Base-by-base conservation (phyloP, 108 stramenopile genomes). In the Poteriospumella lacustris region DNA sequence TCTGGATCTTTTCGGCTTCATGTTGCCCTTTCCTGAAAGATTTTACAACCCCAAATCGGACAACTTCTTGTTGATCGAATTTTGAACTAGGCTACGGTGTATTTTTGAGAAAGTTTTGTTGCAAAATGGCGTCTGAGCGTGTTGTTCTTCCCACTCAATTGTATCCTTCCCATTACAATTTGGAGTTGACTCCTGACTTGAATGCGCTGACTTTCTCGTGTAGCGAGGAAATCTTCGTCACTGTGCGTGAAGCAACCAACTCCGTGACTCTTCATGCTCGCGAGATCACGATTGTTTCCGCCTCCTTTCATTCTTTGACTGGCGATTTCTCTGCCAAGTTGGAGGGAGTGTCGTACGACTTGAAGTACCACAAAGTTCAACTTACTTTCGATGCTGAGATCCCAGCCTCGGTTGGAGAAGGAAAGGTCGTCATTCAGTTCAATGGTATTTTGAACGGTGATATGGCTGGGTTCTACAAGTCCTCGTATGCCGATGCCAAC, bases 401-500 rank as follows among this genome's bases (percentile, higher is more conserved):
- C 5, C 77, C 81, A 12, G 81, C 94, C 42, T 80, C 38, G 0
- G 75, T 58, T 31, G 87, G 85, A 24, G 39, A 58, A 29, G 83
- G 68, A 34, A 56, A 68, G 12, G 76, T 97, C 47, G 81, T 72
- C 19, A 89, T 97, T 58, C 64, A 78, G 29, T 95, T 88, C 85
- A 78, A 64, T 43, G 95, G 95, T 38, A 85, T 83, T 70, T 80
- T 96, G 76, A 95, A 95, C 84, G 92, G 94, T 79, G 90, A 93
- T 87, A 95, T 96, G 92, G 91, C 92, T 1, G 95, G 97, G 24
- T 94, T 97, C 76, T 97, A 97, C 86, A 87, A 94, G 5, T 87
- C 85, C 1, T 76, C 77, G 26, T 96, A 96, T 81, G 91, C 88
- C 64, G 85, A 92, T 68, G 75, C 81, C 40, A 82, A 93, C 36